Base-by-base conservation (phyloP, 2,329 filamentous ascomycete species). In the Aspergillus versicolor region DNA sequence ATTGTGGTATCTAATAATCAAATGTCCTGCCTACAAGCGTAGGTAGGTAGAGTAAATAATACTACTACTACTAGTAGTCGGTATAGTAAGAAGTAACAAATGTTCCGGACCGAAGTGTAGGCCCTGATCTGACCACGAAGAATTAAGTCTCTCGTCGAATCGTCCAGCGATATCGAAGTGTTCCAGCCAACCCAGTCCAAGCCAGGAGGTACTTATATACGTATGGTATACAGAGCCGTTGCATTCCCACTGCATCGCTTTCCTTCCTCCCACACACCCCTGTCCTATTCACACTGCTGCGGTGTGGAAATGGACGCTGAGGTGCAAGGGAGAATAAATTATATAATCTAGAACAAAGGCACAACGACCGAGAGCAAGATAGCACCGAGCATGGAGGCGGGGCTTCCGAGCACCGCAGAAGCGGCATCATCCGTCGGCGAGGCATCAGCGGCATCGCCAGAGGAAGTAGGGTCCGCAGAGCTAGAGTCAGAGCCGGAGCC, bases 401-500 rank as follows among this genome's bases (percentile, higher is more conserved):
- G 42, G 21, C 22, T 45, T 12, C 47, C 41, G 32, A 56, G 30
- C 30, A 45, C 15, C 6, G 27, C 40, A 6, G 40, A 59, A 2
- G 62, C 63, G 3, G 50, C 59, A n/a, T 58, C 61, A 15, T 64
- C 32, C 3, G 58, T 49, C 6, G 54, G 59, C 9, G 66, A 63
- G 5, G 45, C 22, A 19, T 37, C 42, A 15, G 52, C 44, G 37
- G 22, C 34, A 52, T 19, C 15, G 5, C 30, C 50, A 24, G 50
- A 45, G 4, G 17, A 24, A 24, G 50, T 38, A 11, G 45, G 21
- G 12, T 24, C 17, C n/a, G 37, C 38, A 22, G 41, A 43, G 22
- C 19, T 42, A 5, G 37, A 40, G 24, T 11, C 15, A 8, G 19
- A 46, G 44, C n/a, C 37, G 9, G 19, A 46, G 44, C 19, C 24